Base-by-base conservation (phyloP, 768 basidiomycete genomes). In the Galerina marginata region DNA sequence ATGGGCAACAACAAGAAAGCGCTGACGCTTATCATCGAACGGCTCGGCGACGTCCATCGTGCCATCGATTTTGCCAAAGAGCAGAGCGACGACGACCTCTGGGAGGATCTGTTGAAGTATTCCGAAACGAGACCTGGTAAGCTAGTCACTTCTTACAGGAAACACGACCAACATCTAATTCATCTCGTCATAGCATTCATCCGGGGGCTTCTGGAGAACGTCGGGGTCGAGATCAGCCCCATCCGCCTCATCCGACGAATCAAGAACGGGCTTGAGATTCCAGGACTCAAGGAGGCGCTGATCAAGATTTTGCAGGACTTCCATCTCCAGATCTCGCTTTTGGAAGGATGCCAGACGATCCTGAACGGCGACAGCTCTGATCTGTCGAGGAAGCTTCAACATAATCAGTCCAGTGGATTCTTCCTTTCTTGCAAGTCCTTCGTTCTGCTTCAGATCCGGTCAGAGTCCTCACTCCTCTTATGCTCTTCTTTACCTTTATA, bases 1-100 rank as follows among this genome's bases (percentile, higher is more conserved):
- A 98, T 99, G 96, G 97, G 97, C 9, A 93, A 98, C 74, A 97
- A 97, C 74, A 96, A 95, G 80, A 84, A 93, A 67, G 97, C 96
- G 1, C 74, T 99, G 61, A 91, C 87, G 60, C 84, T 99, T 16
- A 99, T 99, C 65, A 99, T 99, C 59, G 95, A 99, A 71, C 84
- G 95, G 14, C 79, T 99, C 4, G 95, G 91, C 0, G 96, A 99
- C 68, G 97, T 99, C 0, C 84, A 95, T 63, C 81, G 94, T 59
- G 96, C 96, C 3, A 99, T 99, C 68, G 96, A 98, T 59, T 99
- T 99, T 63, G 96, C 96, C 2, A 96, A 96, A 69, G 95, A 98
- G 72, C 96, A 98, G 72, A 90, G 89, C 54, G 97, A 99, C 63
- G 90, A 95, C 61, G 97, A 99, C 71, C 85, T 99, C 0, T 99